phyloP scores from a whole-genome alignment of 1,284 basidiomycete species.

The Psilocybe mexicana region DNA sequence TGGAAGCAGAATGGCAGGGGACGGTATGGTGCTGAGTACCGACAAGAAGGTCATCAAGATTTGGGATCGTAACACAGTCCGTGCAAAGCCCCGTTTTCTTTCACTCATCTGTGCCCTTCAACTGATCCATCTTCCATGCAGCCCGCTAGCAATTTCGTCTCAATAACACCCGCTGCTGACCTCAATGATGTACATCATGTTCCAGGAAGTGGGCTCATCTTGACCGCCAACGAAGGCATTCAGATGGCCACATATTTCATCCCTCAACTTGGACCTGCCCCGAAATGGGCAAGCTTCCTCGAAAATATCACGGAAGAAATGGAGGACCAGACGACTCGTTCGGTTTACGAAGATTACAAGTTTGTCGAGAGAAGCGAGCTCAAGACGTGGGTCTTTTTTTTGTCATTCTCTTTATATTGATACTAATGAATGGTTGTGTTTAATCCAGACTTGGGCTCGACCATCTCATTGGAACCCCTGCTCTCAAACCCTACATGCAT shows the following conservation, averaged over 20 bases:
- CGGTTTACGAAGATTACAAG: conserved; percentile 95
- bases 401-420: conserved; percentile 3
- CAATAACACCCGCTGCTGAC: conserved; percentile 88
- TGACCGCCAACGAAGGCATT: conserved; percentile 92
- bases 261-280: conserved; percentile 94
- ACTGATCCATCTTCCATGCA: conserved; percentile 28
- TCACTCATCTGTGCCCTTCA: conserved; percentile 8
- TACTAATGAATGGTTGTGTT: conserved; percentile 4
- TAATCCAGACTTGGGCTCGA: conserved; percentile 79
- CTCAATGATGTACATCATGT: conserved; percentile 90
- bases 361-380: conserved; percentile 92
- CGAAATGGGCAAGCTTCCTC: conserved; percentile 95
- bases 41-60: conserved; percentile 96
- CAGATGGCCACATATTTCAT: conserved; percentile 93
- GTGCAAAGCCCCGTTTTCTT: conserved; percentile 29
- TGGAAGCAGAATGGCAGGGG: conserved; percentile 78
- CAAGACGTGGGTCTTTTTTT: conserved; percentile 59
- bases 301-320: conserved; percentile 98
- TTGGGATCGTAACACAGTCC: conserved; percentile 84
- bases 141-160: conserved; percentile 89
- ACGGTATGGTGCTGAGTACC: conserved; percentile 85
- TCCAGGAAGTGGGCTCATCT: conserved; percentile 80
- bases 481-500: conserved; percentile 99
- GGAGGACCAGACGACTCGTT: conserved; percentile 82
- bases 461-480: conserved; percentile 91